phyloP scores from a whole-genome alignment of 495 filamentous ascomycete genomes.

The Elasticomyces elasticus region DNA sequence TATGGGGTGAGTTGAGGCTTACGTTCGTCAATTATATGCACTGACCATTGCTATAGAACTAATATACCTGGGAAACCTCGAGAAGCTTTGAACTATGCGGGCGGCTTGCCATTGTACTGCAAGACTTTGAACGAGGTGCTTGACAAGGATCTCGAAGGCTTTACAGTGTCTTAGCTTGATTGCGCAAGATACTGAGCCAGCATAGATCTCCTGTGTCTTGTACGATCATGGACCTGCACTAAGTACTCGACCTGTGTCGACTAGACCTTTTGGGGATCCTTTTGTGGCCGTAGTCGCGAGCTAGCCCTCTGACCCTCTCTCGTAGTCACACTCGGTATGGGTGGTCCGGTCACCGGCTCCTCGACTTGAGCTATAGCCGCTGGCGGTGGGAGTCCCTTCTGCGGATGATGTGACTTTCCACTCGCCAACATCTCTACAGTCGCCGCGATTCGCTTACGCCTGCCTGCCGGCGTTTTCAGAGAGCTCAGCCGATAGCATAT shows the following conservation, averaged over 20 bases:
- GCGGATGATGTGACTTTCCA: neutral
- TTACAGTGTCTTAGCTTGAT: slow-evolving; percentile 1
- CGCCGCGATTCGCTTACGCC: slow-evolving; percentile 1
- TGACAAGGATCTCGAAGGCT: slow-evolving; percentile 10
- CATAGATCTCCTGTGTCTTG: no score
- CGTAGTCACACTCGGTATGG: no score
- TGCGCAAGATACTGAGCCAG: no score
- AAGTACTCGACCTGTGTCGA: no score
- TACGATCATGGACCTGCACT: no score
- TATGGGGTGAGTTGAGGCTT: no score
- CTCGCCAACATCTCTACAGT: neutral
- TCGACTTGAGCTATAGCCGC: no score
- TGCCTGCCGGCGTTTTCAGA: slow-evolving; percentile 2
- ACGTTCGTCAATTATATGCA: no score
- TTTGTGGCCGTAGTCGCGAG: no score
- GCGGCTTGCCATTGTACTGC: slow-evolving; percentile 9
- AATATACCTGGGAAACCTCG: slow-evolving; percentile 17
- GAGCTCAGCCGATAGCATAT: neutral
- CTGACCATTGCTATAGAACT: neutral
- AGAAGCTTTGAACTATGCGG: slow-evolving; percentile 15
- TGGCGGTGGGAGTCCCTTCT: slow-evolving; percentile 2
- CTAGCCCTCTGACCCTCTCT: no score
- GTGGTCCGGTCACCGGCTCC: no score
- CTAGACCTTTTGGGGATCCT: no score
- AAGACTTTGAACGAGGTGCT: slow-evolving; percentile 12